These are phyloP conservation scores for Schrenkiella parvula DNA, from an alignment of 345 rosid genomes.

Conservation along the genomic window DNA sequence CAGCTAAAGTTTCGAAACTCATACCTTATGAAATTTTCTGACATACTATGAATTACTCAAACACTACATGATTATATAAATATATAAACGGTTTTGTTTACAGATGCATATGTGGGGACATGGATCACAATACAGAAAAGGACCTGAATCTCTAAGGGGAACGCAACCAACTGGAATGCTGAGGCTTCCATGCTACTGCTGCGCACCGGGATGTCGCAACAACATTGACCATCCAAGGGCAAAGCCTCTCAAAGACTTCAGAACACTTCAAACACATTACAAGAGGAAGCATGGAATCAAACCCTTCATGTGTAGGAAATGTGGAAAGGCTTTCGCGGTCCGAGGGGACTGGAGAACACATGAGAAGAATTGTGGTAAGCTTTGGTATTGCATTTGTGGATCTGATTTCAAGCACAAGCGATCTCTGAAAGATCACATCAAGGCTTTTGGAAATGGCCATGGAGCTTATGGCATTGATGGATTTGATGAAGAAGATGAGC, in stretches of 20 bases:
- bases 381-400: slow-evolving; percentile 77
- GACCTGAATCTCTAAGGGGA: slow-evolving; percentile 74
- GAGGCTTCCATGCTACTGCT: slow-evolving; percentile 74
- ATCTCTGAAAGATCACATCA: slow-evolving; percentile 71
- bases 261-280: slow-evolving; percentile 88
- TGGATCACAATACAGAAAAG: slow-evolving; percentile 86
- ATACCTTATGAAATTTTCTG: neutral
- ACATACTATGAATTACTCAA: slow-evolving; percentile 1
- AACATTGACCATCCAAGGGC: slow-evolving; percentile 76
- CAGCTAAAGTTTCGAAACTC: neutral
- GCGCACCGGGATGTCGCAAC: slow-evolving; percentile 64
- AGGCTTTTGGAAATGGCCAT: slow-evolving; percentile 74
- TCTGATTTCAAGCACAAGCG: slow-evolving; percentile 82
- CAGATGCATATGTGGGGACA: slow-evolving; percentile 98
- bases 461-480: slow-evolving; percentile 42
- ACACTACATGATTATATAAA: slow-evolving; percentile 5
- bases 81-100: neutral
- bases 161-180: slow-evolving; percentile 73
- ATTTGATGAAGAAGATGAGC: slow-evolving; percentile 57
- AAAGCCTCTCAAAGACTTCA: slow-evolving; percentile 70
- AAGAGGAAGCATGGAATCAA: slow-evolving; percentile 74
- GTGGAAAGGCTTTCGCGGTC: slow-evolving; percentile 72
- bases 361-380: slow-evolving; percentile 82
- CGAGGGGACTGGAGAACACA: slow-evolving; percentile 87
- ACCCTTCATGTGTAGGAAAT: slow-evolving; percentile 69